Conservation (phyloP, 179 eudicot species). For the Heliamphora pulchella region DNA sequence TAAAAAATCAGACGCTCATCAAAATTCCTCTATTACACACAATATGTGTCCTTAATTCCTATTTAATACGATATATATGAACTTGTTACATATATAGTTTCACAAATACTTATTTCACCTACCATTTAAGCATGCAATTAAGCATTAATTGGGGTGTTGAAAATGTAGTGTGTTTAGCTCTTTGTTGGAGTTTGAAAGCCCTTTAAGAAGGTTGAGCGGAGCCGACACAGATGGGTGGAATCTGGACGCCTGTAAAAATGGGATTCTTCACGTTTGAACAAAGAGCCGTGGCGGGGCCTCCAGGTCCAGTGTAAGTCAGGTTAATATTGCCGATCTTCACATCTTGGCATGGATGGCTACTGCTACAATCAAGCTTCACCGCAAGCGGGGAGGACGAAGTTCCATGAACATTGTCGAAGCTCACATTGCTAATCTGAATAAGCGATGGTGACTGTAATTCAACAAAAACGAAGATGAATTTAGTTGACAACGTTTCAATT, state of each 20-base stretch:
- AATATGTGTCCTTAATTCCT: no score
- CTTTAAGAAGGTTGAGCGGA: conserved; percentile 5
- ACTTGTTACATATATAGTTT: no score
- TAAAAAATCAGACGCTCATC: no score
- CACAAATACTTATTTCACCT: no score
- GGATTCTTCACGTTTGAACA: conserved; percentile 26
- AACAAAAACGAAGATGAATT: no score
- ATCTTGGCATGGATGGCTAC: conserved; percentile 26
- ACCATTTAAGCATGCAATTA: no score
- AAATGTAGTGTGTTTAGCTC: no score
- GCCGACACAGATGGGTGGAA: not conserved
- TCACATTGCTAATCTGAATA: conserved; percentile 27
- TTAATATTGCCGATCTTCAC: conserved; percentile 32
- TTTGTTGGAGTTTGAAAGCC: no score
- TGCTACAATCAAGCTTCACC: conserved; percentile 30
- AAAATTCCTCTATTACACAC: no score
- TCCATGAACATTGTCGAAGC: conserved; percentile 28
- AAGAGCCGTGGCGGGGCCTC: conserved; percentile 12
- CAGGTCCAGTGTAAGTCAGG: conserved; percentile 21
- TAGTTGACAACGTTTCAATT: no score
- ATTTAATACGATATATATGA: no score
- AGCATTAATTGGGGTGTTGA: no score
- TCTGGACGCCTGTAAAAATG: conserved; percentile 16
- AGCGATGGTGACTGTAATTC: conserved; percentile 27
- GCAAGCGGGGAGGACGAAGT: conserved; percentile 25